Conservation (phyloP, 2,329 filamentous ascomycete genomes). For the Colletotrichum salicis region DNA sequence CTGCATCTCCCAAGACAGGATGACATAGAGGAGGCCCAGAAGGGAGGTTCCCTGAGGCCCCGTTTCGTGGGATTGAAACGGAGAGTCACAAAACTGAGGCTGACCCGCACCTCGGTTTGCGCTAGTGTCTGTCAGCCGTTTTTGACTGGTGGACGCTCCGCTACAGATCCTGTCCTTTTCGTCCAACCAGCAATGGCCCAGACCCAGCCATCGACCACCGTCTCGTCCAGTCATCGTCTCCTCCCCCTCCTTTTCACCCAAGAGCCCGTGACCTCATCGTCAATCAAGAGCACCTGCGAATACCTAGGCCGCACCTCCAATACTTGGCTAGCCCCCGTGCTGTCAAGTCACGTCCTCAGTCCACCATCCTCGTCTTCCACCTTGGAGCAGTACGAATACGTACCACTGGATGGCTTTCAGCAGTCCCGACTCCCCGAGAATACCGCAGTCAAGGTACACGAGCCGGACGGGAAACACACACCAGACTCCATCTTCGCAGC, state of each 20-base stretch:
- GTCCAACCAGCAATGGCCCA: slow-evolving; percentile 20
- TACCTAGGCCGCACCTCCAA: neutral
- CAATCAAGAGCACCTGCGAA: slow-evolving; percentile 3
- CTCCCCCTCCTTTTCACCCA: neutral
- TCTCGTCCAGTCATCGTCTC: neutral
- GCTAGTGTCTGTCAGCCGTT: slow-evolving; percentile 9
- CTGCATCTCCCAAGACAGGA: neutral
- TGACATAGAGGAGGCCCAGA: neutral
- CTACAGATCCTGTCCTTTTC: slow-evolving; percentile 13
- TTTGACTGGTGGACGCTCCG: slow-evolving; percentile 14
- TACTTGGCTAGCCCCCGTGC: slow-evolving; percentile 1
- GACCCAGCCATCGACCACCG: slow-evolving; percentile 1
- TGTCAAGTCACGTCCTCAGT: neutral
- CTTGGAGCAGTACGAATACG: neutral
- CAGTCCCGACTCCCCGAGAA: neutral
- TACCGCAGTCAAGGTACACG: neutral
- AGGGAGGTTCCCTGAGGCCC: neutral
- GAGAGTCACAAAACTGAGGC: neutral
- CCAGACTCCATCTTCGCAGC: slow-evolving; percentile 9
- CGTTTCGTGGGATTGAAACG: slow-evolving; percentile 8
- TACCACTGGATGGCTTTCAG: neutral
- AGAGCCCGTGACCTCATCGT: slow-evolving; percentile 28
- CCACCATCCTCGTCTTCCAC: neutral
- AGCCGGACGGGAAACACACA: neutral
- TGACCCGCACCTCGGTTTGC: neutral